phyloP scores from a whole-genome alignment of 371 early-diverging fungal genomes.

The Mucor sp. region DNA sequence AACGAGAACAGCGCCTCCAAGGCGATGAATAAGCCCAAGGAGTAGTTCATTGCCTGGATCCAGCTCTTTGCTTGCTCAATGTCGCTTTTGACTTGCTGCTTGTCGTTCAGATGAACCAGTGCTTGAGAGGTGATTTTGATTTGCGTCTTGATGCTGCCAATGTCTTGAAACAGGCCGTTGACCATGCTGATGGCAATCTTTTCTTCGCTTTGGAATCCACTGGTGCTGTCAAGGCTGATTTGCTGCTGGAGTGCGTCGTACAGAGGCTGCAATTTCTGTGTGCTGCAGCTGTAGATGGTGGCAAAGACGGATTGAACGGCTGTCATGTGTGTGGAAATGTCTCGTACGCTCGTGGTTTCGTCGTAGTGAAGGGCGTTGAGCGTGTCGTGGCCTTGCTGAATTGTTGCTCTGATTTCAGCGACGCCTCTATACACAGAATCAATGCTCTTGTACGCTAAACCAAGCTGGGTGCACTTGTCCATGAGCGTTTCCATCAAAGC shows the following conservation, averaged over 20 bases:
- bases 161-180: neutral
- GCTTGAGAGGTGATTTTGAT: neutral
- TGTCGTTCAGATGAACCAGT: neutral
- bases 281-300: neutral
- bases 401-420: neutral
- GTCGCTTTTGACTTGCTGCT: neutral
- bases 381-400: neutral
- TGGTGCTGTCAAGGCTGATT: neutral
- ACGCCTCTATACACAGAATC: neutral
- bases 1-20: neutral
- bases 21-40: neutral
- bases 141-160: neutral
- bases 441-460: neutral
- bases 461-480: neutral
- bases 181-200: neutral
- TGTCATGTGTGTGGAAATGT: neutral
- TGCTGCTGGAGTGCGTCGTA: neutral
- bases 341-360: neutral
- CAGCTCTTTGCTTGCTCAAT: neutral
- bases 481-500: neutral
- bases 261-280: neutral
- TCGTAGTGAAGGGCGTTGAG: neutral
- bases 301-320: neutral
- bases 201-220: neutral
- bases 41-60: neutral